phyloP scores from a whole-genome alignment of 208 protist genomes.

The Angomonas deanei region DNA sequence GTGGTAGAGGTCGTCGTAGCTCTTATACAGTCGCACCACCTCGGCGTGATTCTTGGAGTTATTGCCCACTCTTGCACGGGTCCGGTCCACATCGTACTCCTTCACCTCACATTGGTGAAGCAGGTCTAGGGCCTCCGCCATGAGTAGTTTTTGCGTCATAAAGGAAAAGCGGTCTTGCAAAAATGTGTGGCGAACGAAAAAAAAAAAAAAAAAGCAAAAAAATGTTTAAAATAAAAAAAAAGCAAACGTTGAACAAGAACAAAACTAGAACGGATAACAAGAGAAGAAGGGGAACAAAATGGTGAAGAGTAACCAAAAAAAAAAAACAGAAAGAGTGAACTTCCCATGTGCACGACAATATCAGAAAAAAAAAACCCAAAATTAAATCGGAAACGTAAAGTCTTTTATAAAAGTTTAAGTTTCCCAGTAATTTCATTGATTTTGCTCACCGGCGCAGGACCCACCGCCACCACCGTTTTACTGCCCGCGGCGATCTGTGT shows the following conservation, averaged over 20 bases:
- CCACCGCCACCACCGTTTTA: conserved; percentile 88
- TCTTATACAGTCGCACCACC: conserved; percentile 37
- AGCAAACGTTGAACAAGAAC: not conserved
- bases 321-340: conserved; percentile 5
- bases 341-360: not conserved
- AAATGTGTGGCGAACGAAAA: not conserved
- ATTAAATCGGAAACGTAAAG: not conserved
- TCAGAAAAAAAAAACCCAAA: conserved; percentile 10
- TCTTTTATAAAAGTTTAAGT: conserved; percentile 86
- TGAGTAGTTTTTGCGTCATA: conserved; percentile 73
- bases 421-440: conserved; percentile 86
- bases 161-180: not conserved
- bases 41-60: conserved; percentile 37
- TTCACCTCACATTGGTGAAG: conserved; percentile 60
- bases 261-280: no score
- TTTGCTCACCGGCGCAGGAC: conserved; percentile 61
- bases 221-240: not conserved
- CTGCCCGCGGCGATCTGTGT: conserved; percentile 91
- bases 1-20: conserved; percentile 50
- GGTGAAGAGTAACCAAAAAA: no score
- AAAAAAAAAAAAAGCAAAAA: conserved; percentile 6
- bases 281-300: no score
- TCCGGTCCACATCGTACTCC: conserved; percentile 67
- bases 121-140: conserved; percentile 74
- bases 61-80: conserved; percentile 31